Evolutionary conservation across 2,329 filamentous ascomycete genomes (phyloP), one percentile per base, ranked within the genome.

Genomic region (Aspergillus persii): DNA sequence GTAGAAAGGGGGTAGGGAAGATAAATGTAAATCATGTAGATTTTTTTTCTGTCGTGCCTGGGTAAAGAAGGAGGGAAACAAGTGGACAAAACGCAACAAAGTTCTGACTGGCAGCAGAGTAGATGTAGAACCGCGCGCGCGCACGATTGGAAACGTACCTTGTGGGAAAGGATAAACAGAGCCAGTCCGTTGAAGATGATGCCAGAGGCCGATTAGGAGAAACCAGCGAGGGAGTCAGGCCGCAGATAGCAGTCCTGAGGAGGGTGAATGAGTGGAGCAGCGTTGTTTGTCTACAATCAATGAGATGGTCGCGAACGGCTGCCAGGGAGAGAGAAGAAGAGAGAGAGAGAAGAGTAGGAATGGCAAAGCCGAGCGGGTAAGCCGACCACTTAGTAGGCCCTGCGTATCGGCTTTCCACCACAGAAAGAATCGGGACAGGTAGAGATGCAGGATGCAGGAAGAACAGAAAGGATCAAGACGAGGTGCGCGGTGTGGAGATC

Each of bases 311-410:
- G 63, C 62, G 64, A 65, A 61, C 53, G 63, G 68, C 66, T 69
- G 69, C 65, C 70, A 73, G 71, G 71, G 71, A 72, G 44, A 23
- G 23, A 47, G 18, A 47, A 26, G 8, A 15, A n/a, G 72, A 63
- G 63, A 56, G 61, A 65, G 62, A 52, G 49, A 56, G 59, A 60
- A 65, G 59, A 65, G 59, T 63, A 66, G 66, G 58, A 63, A 23
- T 23, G 18, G 18, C 18, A 23, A 48, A 50, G 51, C 55, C 53
- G 57, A 65, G 54, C 63, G 60, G 63, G 64, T 66, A 62, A 63
- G 64, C 60, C 59, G 57, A 54, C 58, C 61, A 61, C 18, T 47
- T 6, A 41, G 18, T 47, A 41, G n/a, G 18, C 18, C 18, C 41
- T 29, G 30, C 27, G 9, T 54, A 54, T 48, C 36, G 36, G 53